Percentiles rank a stretch among this genome's conserved stretches.
These are phyloP conservation scores for Drosera capensis DNA, from an alignment of 148 eudicot genomes.

Conservation along the genomic window DNA sequence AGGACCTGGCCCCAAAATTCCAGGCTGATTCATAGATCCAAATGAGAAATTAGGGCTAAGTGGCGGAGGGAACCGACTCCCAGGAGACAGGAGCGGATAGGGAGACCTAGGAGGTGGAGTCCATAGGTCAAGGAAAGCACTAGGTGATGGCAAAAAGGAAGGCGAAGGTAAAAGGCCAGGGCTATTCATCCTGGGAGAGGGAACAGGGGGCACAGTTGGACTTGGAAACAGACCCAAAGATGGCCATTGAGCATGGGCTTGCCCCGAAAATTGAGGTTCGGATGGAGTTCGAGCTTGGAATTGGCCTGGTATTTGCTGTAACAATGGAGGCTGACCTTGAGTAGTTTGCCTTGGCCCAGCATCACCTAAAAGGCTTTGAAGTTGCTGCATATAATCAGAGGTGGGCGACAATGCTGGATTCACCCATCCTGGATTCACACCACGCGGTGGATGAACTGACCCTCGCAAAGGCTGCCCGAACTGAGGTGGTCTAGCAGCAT, in stretches of 20 bases:
- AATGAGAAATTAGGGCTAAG: conserved; percentile 43
- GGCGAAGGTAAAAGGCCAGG: conserved; percentile 13
- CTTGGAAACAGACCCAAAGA: conserved; percentile 32
- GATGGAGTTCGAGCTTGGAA: conserved; percentile 12
- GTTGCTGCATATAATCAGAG: conserved; percentile 71
- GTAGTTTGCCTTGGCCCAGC: conserved; percentile 21
- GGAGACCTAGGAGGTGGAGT: conserved; percentile 67
- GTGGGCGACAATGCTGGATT: conserved; percentile 69
- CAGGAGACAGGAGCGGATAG: conserved; percentile 69
- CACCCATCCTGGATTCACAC: conserved; percentile 28
- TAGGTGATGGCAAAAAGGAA: conserved; percentile 31
- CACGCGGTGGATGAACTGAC: conserved; percentile 25
- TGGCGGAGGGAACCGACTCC: conserved; percentile 34
- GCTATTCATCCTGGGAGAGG: conserved; percentile 32
- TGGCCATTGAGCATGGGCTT: conserved; percentile 22
- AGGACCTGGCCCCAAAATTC: conserved; percentile 45
- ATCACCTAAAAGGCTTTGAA: conserved; percentile 56
- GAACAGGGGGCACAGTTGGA: conserved; percentile 26
- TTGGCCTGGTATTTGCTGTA: conserved; percentile 16
- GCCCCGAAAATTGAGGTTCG: conserved; percentile 19
- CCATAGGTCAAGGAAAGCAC: conserved; percentile 39
- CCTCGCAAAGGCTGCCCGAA: conserved; percentile 46
- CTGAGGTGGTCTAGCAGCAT: conserved; percentile 21
- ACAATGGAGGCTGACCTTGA: conserved; percentile 7
- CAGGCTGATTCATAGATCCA: conserved; percentile 26